Evolutionary conservation across 352 stramenopile species (phyloP), one percentile per base, ranked within the genome.

Genomic region (Phytophthora pseudosyringae): DNA sequence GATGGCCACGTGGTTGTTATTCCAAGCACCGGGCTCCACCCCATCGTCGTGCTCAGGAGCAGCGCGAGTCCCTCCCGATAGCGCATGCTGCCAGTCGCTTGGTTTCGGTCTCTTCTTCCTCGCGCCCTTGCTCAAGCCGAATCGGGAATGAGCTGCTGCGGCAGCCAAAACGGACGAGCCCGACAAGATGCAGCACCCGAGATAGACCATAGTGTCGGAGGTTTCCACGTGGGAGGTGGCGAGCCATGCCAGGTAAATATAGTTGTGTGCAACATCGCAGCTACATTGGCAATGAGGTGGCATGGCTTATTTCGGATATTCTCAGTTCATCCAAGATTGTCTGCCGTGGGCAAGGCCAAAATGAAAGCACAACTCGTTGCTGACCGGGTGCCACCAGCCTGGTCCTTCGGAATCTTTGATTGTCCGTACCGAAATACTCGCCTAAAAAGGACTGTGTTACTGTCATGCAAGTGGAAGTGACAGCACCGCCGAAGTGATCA

Each of bases 111-210:
- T 46, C n/a, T 66, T 32, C 40, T 73, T 64, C 26, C 26, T 50
- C 45, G 5, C 47, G 40, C 38, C 28, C 57, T 62, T 18, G 48
- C 64, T 67, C 26, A 45, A 60, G 53, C 59, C 40, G 51, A 73
- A 67, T 66, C 48, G 55, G 63, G 53, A 73, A 73, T 73, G 66
- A 70, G 45, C 28, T 57, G 16, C 21, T n/a, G 5, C 18, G 29
- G 21, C 32, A 36, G 44, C 21, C 29, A 45, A 39, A 71, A 57
- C 59, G 40, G 36, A 56, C 43, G 25, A 32, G 46, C 46, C 7
- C 29, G 47, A 43, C 61, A 64, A 64, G 46, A 60, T 26, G 53
- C 25, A 47, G 16, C 10, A 32, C 45, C 61, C 8, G 33, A 69
- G 61, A 69, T 69, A 69, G 61, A 57, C 36, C 4, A 11, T 4